These are phyloP conservation scores for Aspergillus vadensis DNA, from an alignment of 2,329 filamentous ascomycete genomes.

Conservation along the genomic window DNA sequence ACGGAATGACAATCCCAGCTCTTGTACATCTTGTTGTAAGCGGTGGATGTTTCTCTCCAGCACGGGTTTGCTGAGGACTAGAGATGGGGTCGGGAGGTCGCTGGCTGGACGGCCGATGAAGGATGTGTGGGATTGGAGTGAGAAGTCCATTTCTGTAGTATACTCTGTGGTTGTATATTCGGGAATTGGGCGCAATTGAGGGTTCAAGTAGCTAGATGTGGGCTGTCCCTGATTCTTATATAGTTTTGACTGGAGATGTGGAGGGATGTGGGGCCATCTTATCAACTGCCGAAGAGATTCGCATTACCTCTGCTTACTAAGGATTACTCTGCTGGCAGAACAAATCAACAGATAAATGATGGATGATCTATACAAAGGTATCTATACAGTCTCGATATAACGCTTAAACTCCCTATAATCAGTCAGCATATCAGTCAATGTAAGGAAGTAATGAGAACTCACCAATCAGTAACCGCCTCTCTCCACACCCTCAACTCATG, in stretches of 20 bases:
- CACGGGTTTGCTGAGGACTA: conserved; percentile 43
- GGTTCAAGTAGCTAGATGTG: too few species aligned
- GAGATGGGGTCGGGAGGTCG: conserved; percentile 43
- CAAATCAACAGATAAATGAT: too few species aligned
- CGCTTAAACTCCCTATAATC: conserved; percentile 65
- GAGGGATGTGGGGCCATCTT: too few species aligned
- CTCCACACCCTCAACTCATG: conserved; percentile 89
- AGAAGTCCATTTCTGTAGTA: conserved; percentile 32
- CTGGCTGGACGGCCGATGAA: conserved; percentile 40
- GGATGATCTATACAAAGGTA: too few species aligned
- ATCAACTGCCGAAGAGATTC: too few species aligned
- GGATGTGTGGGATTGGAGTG: conserved; percentile 33
- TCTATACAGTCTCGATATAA: conserved; percentile 71
- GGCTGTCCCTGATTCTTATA: background rate
- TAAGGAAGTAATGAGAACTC: conserved; percentile 22
- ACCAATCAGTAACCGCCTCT: conserved; percentile 95
- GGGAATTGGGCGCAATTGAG: too few species aligned
- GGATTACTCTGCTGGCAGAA: too few species aligned
- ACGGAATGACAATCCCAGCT: conserved; percentile 42
- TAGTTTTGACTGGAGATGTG: background rate
- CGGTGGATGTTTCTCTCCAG: conserved; percentile 43
- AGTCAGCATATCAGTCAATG: conserved; percentile 6
- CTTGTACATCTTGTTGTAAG: conserved; percentile 44
- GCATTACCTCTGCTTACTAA: too few species aligned
- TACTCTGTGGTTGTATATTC: background rate